These are phyloP conservation scores for Citrus reticulata DNA, from an alignment of 345 rosid species.

Conservation along the genomic window DNA sequence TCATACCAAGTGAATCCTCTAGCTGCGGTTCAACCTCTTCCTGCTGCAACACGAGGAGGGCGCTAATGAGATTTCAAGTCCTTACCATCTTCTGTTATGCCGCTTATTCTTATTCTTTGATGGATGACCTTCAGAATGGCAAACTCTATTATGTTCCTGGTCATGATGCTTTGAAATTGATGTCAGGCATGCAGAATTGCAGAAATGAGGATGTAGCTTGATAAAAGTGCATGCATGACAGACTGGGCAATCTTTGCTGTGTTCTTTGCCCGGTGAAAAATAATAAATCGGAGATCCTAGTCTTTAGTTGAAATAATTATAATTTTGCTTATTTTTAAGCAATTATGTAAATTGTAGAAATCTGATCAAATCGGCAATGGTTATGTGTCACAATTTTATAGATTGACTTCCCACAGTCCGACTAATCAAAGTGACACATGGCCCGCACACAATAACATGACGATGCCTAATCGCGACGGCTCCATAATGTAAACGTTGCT, in stretches of 20 bases:
- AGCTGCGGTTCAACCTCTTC: conserved; percentile 79
- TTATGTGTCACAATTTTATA: no score
- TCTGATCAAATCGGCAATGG: no score
- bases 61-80: not conserved
- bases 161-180: not conserved
- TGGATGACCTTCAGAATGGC: not conserved
- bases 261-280: not conserved
- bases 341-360: no score
- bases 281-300: not conserved
- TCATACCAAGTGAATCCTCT: conserved; percentile 92
- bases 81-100: not conserved
- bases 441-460: no score
- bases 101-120: not conserved
- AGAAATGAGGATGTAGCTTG: not conserved
- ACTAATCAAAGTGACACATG: no score
- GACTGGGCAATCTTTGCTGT: no score
- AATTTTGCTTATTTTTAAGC: not conserved
- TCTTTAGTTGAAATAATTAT: not conserved
- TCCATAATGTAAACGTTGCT: no score
- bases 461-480: no score
- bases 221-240: not conserved
- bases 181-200: not conserved
- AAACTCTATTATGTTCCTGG: not conserved
- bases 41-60: conserved; percentile 23
- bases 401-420: no score